Conservation (phyloP, 768 basidiomycete genomes). For the Gloeopeniophorella convolvens region DNA sequence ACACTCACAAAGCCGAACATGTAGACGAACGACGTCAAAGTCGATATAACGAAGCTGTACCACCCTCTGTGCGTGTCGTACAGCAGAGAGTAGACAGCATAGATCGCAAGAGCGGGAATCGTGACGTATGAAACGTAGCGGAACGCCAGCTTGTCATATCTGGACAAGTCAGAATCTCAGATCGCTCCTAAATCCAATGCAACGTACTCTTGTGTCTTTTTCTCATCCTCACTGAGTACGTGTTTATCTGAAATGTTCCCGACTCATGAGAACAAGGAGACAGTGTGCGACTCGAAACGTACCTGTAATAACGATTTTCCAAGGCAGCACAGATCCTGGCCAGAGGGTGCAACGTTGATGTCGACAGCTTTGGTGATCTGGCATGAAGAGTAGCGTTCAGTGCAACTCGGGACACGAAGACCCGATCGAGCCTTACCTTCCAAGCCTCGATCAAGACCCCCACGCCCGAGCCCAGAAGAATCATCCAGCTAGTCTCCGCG, state of each 20-base stretch:
- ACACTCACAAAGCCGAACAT: constrained; percentile 95
- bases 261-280: constrained; percentile 9
- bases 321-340: constrained; percentile 65
- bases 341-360: constrained; percentile 59
- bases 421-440: constrained; percentile 56
- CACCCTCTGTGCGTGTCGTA: constrained; percentile 86
- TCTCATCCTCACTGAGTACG: constrained; percentile 93
- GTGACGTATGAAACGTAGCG: constrained; percentile 89
- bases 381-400: background rate
- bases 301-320: constrained; percentile 80
- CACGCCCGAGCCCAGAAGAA: constrained; percentile 79
- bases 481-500: constrained; percentile 97
- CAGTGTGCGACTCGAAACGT: constrained; percentile 24
- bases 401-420: background rate
- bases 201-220: constrained; percentile 93
- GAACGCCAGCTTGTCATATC: constrained; percentile 91
- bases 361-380: constrained; percentile 90
- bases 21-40: constrained; percentile 87
- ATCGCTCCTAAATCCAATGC: background rate
- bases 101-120: constrained; percentile 70
- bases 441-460: constrained; percentile 86
- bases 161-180: constrained; percentile 25
- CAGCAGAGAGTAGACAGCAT: constrained; percentile 73
- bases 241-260: constrained; percentile 66
- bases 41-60: constrained; percentile 95